Percentiles rank a stretch among this genome's conserved stretches.
These are phyloP conservation scores for Phyllosticta citribraziliensis DNA, from an alignment of 2,329 filamentous ascomycete species.

Conservation along the genomic window DNA sequence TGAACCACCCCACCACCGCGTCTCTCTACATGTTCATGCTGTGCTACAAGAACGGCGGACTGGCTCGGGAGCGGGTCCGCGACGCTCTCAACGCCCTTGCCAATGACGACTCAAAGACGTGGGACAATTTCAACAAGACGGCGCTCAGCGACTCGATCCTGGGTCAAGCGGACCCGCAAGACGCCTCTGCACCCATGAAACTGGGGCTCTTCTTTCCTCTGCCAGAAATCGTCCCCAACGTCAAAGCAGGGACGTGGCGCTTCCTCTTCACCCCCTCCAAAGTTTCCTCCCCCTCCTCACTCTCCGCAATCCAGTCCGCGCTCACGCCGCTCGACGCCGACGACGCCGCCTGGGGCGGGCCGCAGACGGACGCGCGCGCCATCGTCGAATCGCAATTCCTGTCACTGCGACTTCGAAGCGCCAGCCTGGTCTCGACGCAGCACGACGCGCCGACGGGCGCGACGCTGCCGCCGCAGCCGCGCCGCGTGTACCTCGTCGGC, in stretches of 20 bases:
- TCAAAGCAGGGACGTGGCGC: slow-evolving; percentile 77
- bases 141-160: slow-evolving; percentile 61
- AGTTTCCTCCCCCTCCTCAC: slow-evolving; percentile 25
- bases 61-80: slow-evolving; percentile 82
- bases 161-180: slow-evolving; percentile 41
- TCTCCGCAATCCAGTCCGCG: slow-evolving; percentile 18
- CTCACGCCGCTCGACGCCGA: slow-evolving; percentile 40
- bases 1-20: slow-evolving; percentile 88
- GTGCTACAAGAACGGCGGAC: slow-evolving; percentile 96
- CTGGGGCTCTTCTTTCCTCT: slow-evolving; percentile 91
- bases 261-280: slow-evolving; percentile 47
- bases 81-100: slow-evolving; percentile 58
- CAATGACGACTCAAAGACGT: slow-evolving; percentile 45
- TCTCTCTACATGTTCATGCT: slow-evolving; percentile 99
- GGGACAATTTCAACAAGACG: slow-evolving; percentile 70
- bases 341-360: slow-evolving; percentile 43
- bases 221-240: slow-evolving; percentile 90
- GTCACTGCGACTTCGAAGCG: slow-evolving; percentile 76
- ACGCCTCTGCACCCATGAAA: slow-evolving; percentile 53
- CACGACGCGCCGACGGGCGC: slow-evolving; percentile 32
- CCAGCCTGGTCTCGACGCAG: slow-evolving; percentile 53
- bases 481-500: slow-evolving; percentile 87
- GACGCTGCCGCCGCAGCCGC: slow-evolving; percentile 67
- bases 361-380: slow-evolving; percentile 61
- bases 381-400: slow-evolving; percentile 96